These are phyloP conservation scores for Ophiosphaerella herpotricha DNA, from an alignment of 2,329 filamentous ascomycete species.

Conservation along the genomic window DNA sequence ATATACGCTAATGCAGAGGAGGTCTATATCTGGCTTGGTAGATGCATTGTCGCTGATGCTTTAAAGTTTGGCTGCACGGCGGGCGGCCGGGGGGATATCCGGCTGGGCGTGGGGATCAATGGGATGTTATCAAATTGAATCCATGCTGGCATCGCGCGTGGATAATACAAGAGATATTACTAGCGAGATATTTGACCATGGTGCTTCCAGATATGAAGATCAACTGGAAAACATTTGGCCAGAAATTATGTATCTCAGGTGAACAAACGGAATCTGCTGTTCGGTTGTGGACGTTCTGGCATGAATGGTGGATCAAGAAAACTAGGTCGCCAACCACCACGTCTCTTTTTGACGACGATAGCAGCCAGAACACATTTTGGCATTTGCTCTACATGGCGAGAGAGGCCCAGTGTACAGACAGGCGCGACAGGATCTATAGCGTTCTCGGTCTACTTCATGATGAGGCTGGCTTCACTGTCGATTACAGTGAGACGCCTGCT, in stretches of 20 bases:
- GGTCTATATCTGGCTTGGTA: slow-evolving; percentile 11
- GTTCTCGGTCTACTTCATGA: background rate
- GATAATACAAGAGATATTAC: slow-evolving; percentile 4
- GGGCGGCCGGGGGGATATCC: background rate
- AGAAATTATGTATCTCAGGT: background rate
- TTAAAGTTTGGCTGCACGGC: background rate
- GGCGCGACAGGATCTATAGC: slow-evolving; percentile 4
- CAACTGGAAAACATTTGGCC: background rate
- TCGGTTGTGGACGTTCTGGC: background rate
- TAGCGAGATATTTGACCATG: background rate
- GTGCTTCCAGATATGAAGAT: background rate
- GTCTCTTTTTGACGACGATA: background rate
- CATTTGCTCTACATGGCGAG: background rate
- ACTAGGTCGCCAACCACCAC: background rate
- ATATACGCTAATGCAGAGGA: slow-evolving; percentile 5
- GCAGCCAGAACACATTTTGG: background rate
- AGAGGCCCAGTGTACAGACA: background rate
- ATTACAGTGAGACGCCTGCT: slow-evolving; percentile 1
- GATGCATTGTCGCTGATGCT: background rate
- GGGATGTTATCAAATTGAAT: background rate
- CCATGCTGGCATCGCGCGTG: slow-evolving; percentile 5
- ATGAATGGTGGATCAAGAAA: background rate
- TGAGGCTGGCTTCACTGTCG: background rate
- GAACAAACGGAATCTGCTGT: background rate
- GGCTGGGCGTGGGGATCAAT: background rate